These are phyloP conservation scores for Suillus subaureus DNA, from an alignment of 768 basidiomycete species.

Conservation along the genomic window DNA sequence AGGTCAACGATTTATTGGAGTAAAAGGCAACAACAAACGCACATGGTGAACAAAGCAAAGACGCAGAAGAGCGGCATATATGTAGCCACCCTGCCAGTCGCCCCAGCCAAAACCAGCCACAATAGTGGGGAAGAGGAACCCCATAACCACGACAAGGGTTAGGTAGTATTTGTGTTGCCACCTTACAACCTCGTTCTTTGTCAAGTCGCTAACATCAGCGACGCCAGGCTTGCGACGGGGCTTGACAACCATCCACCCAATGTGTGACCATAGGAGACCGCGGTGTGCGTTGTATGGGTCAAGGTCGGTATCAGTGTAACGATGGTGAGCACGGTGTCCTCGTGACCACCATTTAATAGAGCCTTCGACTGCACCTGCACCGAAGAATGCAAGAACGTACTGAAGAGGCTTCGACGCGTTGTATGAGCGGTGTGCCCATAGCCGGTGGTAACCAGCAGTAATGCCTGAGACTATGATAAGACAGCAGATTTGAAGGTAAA, in stretches of 20 bases:
- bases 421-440: constrained; percentile 96
- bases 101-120: constrained; percentile 84
- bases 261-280: constrained; percentile 84
- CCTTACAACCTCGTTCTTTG: constrained; percentile 73
- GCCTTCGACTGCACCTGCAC: constrained; percentile 93
- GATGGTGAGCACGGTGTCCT: constrained; percentile 96
- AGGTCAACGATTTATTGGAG: background rate
- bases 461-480: constrained; percentile 51
- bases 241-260: constrained; percentile 94
- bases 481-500: constrained; percentile 42
- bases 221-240: constrained; percentile 88
- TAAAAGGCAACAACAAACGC: constrained; percentile 32
- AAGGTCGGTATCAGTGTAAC: constrained; percentile 96
- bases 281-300: constrained; percentile 95
- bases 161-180: constrained; percentile 91
- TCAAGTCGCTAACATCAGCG: constrained; percentile 86
- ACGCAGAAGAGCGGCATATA: constrained; percentile 81
- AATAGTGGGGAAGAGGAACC: constrained; percentile 71
- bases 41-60: constrained; percentile 89
- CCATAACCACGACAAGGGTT: constrained; percentile 67
- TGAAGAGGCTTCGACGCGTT: constrained; percentile 88
- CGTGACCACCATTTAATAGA: constrained; percentile 99
- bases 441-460: constrained; percentile 93
- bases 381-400: constrained; percentile 80
- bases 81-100: constrained; percentile 82